Base-by-base conservation (phyloP, 148 eudicot species). In the Spergularia bocconei region DNA sequence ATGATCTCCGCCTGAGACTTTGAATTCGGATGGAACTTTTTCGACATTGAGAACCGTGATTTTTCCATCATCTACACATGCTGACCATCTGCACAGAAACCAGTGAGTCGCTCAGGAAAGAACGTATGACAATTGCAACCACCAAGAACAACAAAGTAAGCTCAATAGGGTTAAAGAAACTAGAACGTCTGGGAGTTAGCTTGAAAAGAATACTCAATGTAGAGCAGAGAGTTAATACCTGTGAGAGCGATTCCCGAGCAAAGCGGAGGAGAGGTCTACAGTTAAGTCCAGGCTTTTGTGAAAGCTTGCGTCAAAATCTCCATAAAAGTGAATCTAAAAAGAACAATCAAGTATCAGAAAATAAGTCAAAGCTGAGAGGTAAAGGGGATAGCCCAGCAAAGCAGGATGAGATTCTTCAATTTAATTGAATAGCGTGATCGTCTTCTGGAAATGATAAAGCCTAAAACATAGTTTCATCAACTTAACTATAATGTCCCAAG, bases 231-330 rank as follows among this genome's bases (percentile, higher is more conserved):
- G n/a, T 47, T 36, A 11, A 55, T 82, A 89, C 96, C 98, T 90
- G 71, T 91, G 91, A 70, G 98, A 89, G 56, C 97, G 98, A 77
- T 71, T 87, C 38, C 97, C 98, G 61, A 93, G 92, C 87, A 93
- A 80, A 39, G 98, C 97, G 59, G 83, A 64, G 20, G 92, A 87
- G 67, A 93, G 92, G 85, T 93, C 97, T 54, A 83, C 76, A 51
- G 73, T 84, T 75, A 91, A 78, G 78, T 90, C 97, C 85, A 93
- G 82, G 79, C 88, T 91, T 77, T 93, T 93, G 88, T 93, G 94
- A 81, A 93, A 93, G 86, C 92, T 89, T 68, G 87, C 97, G 78
- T 91, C 93, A 53, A 89, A 85, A 76, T 93, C 98, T 25, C 98
- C 97, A 74, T 89, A 93, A 63, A 93, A 93, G 39, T 93, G 94